Evolutionary conservation across 2,329 filamentous ascomycete species (phyloP), one percentile per base, ranked within the genome.

Genomic region (Elsinoe batatas): DNA sequence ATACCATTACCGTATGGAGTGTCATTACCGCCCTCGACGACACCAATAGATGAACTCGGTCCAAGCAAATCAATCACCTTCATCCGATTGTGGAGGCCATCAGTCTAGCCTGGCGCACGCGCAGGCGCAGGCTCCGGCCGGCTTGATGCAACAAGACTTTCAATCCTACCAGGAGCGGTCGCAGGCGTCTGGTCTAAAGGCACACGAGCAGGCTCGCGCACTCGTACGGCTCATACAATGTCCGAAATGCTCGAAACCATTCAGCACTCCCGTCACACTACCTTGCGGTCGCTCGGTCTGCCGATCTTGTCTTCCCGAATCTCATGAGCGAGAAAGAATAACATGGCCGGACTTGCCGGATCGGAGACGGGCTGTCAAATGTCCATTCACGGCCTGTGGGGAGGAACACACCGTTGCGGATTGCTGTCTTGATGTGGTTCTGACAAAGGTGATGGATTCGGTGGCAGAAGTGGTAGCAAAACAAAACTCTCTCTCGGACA

Each of bases 251-350:
- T 87, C 84, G 3, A 74, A 74, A 42, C 84, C 85, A 1, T 74
- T 93, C 30, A 75, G 72, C 44, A 76, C 81, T 7, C 87, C 90
- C 4, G 77, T 89, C 56, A 87, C 87, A 0, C 73, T 95, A 3
- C 89, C 90, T 4, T 96, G 91, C 67, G 89, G 90, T 26, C 81
- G 85, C 64, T 84, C 84, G 10, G 70, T 95, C 10, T 96, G 91
- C 71, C 82, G 79, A 64, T 68, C 69, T 50, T 96, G 91, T 69
- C 71, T 95, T 1, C 90, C 90, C 1, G 71, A 79, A 46, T 71
- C 82, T 2, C 79, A 84, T 63, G 68, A 76, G 13, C 80, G 89
- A 43, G 74, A 74, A 47, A 82, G 88, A 59, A 87, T 95, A 57
- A 85, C 88, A 1, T 95, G 91, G 68, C 89, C 88, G 0, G 82